Evolutionary conservation across 2,329 filamentous ascomycete species (phyloP), one percentile per base, ranked within the genome.

Genomic region (Calonectria pseudoreteaudii): DNA sequence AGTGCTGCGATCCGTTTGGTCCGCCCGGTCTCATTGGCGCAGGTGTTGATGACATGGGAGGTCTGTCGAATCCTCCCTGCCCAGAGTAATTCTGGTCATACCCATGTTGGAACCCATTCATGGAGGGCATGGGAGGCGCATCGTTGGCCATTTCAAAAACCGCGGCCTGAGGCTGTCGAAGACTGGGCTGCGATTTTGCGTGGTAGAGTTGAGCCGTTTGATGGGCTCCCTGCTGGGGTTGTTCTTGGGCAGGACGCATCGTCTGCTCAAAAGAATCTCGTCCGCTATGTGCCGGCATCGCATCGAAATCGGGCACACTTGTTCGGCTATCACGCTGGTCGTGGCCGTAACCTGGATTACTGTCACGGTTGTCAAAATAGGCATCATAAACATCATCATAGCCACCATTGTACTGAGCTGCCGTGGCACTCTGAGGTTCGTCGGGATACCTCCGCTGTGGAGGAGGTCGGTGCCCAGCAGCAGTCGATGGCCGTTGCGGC

Each of bases 91-190:
- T 70, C 65, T 80, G 76, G 58, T 80, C 79, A 53, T 84, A 81
- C 23, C 76, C 77, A 60, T 80, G 77, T 26, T 79, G 82, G 60
- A 83, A 83, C 30, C 81, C 73, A 72, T 81, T 68, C 67, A 81
- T 75, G 20, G 78, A 73, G 69, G 84, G 88, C 80, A 88, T 85
- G 50, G 85, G 86, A 28, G 91, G 91, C 26, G 88, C 87, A 77
- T 94, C 92, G 31, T 86, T 89, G 2, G 91, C 92, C 89, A 96
- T 93, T 80, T 95, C 94, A 77, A 95, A 95, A 1, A 94, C 89
- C 11, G 93, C 94, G 3, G 91, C 88, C 78, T 94, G 91, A 4
- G 90, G 88, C 76, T 91, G 88, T 44, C 90, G 88, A 72, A 94
- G 84, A 80, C 94, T 90, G 36, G 93, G 92, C 80, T 94, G 93